Conservation (phyloP, 2,329 filamentous ascomycete species). For the Leptoxyphium fumago region DNA sequence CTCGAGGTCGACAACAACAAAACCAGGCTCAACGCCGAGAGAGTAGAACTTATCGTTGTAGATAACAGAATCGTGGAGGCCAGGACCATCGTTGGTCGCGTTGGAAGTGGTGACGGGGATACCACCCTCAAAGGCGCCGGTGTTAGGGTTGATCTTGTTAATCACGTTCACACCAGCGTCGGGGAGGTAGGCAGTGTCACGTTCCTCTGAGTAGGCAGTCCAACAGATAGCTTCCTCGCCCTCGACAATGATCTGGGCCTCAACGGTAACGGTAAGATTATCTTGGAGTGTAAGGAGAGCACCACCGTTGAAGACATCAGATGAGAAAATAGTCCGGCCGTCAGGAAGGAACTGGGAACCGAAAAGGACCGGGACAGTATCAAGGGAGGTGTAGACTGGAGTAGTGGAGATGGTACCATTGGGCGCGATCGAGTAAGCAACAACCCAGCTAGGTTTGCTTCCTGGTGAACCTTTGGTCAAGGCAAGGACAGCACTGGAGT, state of each 20-base stretch:
- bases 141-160: conserved; percentile 3
- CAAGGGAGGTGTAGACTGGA: conserved; percentile 1
- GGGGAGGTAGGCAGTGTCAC: conserved; percentile 5
- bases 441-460: conserved; percentile 3
- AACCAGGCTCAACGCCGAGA: conserved; percentile 3
- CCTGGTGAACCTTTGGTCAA: conserved; percentile 6
- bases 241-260: conserved; percentile 2
- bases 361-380: conserved; percentile 5
- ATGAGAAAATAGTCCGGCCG: conserved; percentile 3
- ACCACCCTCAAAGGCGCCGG: conserved; percentile 2
- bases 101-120: conserved; percentile 1
- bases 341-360: conserved; percentile 4
- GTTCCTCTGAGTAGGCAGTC: conserved; percentile 2
- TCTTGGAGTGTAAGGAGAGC: conserved; percentile 4
- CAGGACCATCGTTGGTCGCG: neutral
- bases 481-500: conserved; percentile 7
- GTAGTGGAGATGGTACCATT: conserved; percentile 3
- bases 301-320: conserved; percentile 6
- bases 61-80: conserved; percentile 7
- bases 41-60: conserved; percentile 5
- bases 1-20: conserved; percentile 6
- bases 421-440: conserved; percentile 2
- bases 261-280: conserved; percentile 2
- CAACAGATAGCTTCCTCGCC: conserved; percentile 7
- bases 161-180: conserved; percentile 5